Base-by-base conservation (phyloP, 169 alveolate species). In the Cryptosporidium meleagridis region DNA sequence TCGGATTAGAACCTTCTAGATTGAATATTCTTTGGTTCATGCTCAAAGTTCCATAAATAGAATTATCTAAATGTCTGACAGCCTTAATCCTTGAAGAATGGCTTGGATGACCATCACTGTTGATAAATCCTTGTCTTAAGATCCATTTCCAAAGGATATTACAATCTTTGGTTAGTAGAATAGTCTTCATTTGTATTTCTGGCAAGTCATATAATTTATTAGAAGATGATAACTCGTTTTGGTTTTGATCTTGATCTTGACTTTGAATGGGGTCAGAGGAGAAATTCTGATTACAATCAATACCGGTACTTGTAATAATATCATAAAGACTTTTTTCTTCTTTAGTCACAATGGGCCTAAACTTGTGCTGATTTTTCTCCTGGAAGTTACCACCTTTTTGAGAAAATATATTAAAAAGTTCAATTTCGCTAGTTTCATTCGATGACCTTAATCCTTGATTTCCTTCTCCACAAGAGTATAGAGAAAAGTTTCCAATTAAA, bases 1-100 rank as follows among this genome's bases (percentile, higher is more conserved):
- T 52, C 2, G 93, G 85, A 44, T 72, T 91, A 8, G 95, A 75
- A 52, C 92, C 93, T 45, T 93, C 95, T 52, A 93, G 84, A 68
- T 91, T 92, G 72, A 93, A 93, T 5, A 93, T 71, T 44, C 93
- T 29, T 65, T 71, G 91, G 59, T 87, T 93, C 55, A 85, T 75
- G 31, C 80, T 80, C 14, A 80, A 29, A 39, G n/a, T 59, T 26
- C 89, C 89, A 80, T 80, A 80, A 33, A 80, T 80, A 18, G 75
- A 80, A 9, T 80, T 65, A n/a, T 80, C 89, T 12, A 80, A 26
- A 51, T 80, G 89, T 29, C 70, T 62, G 14, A 80, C 45, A 10
- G 89, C 23, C 7, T 44, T 59, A 26, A 75, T 26, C 14, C 4
- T 16, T 73, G 39, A 21, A 80, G 33, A 41, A 0, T 16, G n/a